phyloP scores from a whole-genome alignment of 2,329 filamentous ascomycete genomes.

The Pyrenochaeta sp. region DNA sequence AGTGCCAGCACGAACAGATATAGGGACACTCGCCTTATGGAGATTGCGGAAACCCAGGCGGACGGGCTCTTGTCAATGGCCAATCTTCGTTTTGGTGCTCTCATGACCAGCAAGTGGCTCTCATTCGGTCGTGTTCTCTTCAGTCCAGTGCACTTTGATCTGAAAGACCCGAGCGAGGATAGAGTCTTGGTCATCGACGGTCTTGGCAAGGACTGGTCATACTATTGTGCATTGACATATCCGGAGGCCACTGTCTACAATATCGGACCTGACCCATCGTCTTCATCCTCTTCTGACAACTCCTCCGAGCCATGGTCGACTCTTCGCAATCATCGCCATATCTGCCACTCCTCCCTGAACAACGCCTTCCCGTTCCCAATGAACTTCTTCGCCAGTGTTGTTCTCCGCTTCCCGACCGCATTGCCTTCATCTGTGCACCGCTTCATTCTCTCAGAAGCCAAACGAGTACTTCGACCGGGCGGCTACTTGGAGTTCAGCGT shows the following conservation, averaged over 20 bases:
- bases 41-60: conserved; percentile 48
- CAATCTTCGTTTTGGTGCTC: conserved; percentile 78
- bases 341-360: conserved; percentile 69
- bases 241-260: conserved; percentile 79
- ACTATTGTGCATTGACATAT: conserved; percentile 83
- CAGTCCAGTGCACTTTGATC: conserved; percentile 77
- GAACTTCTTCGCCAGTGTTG: conserved; percentile 77
- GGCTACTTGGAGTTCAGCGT: conserved; percentile 82
- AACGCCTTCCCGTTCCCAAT: conserved; percentile 77
- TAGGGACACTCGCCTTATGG: conserved; percentile 67
- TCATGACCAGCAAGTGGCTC: conserved; percentile 88
- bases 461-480: conserved; percentile 78
- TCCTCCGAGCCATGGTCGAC: conserved; percentile 44
- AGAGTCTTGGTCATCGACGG: conserved; percentile 81
- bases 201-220: conserved; percentile 89
- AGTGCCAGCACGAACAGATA: conserved; percentile 40
- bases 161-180: conserved; percentile 65
- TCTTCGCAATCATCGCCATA: conserved; percentile 74
- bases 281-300: conserved; percentile 19
- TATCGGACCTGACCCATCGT: conserved; percentile 54
- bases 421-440: conserved; percentile 73
- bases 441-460: conserved; percentile 75
- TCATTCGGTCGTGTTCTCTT: conserved; percentile 85
- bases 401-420: conserved; percentile 78
- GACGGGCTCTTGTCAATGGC: conserved; percentile 63